Percentiles rank a stretch among this genome's conserved stretches.
Conservation (phyloP, 179 eudicot species). For the Vitellaria paradoxa region DNA sequence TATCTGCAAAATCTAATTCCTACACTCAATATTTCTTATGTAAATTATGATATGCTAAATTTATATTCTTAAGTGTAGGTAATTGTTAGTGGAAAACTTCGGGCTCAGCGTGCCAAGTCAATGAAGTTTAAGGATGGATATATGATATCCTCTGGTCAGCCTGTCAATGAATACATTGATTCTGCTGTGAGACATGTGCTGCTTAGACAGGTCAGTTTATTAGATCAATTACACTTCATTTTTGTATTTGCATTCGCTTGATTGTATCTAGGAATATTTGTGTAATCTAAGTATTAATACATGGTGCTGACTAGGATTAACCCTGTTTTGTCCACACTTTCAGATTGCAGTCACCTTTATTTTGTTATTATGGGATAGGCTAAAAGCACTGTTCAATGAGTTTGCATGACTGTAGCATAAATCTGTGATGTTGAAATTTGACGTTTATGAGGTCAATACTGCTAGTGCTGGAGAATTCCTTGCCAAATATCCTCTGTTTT, state of each 20-base stretch:
- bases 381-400: too few species aligned
- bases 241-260: not conserved
- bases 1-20: not conserved
- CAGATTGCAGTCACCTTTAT: not conserved
- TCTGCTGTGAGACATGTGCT: constrained; percentile 43
- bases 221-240: not conserved
- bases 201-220: constrained; percentile 39
- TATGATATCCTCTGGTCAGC: constrained; percentile 51
- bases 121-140: constrained; percentile 45
- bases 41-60: not conserved
- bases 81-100: constrained; percentile 52
- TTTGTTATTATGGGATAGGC: too few species aligned
- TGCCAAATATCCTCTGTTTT: not conserved
- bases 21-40: not conserved
- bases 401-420: too few species aligned
- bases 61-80: constrained; percentile 22
- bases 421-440: too few species aligned
- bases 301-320: not conserved
- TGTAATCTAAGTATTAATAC: not conserved
- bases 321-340: not conserved
- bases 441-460: too few species aligned
- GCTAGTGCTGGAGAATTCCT: not conserved
- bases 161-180: constrained; percentile 50
- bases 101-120: constrained; percentile 50
- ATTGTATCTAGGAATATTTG: not conserved